Evolutionary conservation across 2,329 filamentous ascomycete genomes (phyloP).

Genomic region (Botryotinia convoluta): DNA sequence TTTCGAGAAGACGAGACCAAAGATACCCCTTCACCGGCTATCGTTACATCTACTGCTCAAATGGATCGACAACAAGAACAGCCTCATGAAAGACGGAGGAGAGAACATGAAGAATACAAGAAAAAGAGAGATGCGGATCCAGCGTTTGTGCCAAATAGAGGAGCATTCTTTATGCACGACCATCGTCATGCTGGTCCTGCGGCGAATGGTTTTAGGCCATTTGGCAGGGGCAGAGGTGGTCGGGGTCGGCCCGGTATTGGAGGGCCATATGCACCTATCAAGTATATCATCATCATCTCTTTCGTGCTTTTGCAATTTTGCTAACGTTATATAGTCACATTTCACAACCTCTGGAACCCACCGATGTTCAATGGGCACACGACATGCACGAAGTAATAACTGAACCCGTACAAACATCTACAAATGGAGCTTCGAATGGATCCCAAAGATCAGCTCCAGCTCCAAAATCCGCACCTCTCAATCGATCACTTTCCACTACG

Average conservation of each 20-base stretch:
- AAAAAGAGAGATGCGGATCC: slow-evolving; percentile 86
- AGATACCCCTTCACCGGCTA: slow-evolving; percentile 33
- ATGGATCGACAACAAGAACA: slow-evolving; percentile 52
- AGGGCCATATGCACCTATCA: slow-evolving; percentile 57
- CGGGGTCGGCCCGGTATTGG: slow-evolving; percentile 58
- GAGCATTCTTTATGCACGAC: slow-evolving; percentile 97
- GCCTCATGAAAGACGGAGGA: slow-evolving; percentile 67
- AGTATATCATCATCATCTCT: slow-evolving; percentile 51
- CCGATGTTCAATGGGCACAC: slow-evolving; percentile 81
- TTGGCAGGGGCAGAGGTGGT: slow-evolving; percentile 58
- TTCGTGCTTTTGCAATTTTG: slow-evolving; percentile 23
- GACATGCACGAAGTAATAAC: slow-evolving; percentile 82
- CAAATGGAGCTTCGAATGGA: slow-evolving; percentile 42
- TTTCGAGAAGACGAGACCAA: slow-evolving; percentile 32
- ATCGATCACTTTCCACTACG: slow-evolving; percentile 78
- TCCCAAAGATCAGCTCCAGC: slow-evolving; percentile 36
- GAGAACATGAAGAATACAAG: slow-evolving; percentile 88
- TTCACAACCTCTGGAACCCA: slow-evolving; percentile 53
- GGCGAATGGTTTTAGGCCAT: slow-evolving; percentile 74
- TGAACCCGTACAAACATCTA: slow-evolving; percentile 41
- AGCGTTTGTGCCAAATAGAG: slow-evolving; percentile 89
- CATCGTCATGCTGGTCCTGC: slow-evolving; percentile 76
- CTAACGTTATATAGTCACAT: slow-evolving; percentile 42
- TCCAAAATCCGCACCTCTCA: slow-evolving; percentile 63
- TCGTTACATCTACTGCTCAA: slow-evolving; percentile 41